A percentile compares a stretch with the other conserved stretches of the same genome.
Conservation (phyloP, 306 rosid species). For the Arachis hypogaea region DNA sequence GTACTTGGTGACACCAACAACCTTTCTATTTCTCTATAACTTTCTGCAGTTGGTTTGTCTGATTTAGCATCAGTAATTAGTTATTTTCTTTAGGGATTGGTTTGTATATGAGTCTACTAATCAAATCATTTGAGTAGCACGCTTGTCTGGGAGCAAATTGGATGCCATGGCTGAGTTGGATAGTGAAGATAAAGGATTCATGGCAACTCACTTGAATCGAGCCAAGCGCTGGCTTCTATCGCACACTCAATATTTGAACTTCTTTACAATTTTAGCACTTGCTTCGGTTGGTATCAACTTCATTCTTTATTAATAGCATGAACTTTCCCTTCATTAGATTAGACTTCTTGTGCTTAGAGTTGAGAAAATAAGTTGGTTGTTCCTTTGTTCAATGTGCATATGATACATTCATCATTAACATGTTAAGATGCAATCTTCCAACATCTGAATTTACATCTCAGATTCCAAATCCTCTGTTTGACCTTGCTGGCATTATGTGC, state of each 20-base stretch:
- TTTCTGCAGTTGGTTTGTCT: slow-evolving; percentile 4
- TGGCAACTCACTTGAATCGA: slow-evolving; percentile 50
- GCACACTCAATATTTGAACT: slow-evolving; percentile 74
- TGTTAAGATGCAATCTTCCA: slow-evolving; percentile 24
- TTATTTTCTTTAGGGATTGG: slow-evolving; percentile 15
- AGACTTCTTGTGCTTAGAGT: not conserved
- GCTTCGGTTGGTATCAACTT: slow-evolving; percentile 77
- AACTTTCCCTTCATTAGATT: not conserved
- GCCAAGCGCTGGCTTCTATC: slow-evolving; percentile 69
- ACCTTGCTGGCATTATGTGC: slow-evolving; percentile 99
- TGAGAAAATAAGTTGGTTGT: slow-evolving; percentile 4
- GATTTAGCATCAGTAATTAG: not conserved
- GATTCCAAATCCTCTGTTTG: slow-evolving; percentile 98
- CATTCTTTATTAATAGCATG: slow-evolving; percentile 25
- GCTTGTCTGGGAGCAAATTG: slow-evolving; percentile 59
- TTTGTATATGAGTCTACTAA: slow-evolving; percentile 36
- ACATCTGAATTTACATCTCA: slow-evolving; percentile 47
- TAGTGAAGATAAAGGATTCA: slow-evolving; percentile 58
- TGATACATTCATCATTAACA: not conserved
- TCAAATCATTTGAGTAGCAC: slow-evolving; percentile 51
- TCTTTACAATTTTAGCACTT: slow-evolving; percentile 68
- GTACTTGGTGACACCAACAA: slow-evolving; percentile 1
- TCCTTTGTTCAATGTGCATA: slow-evolving; percentile 2
- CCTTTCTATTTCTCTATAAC: slow-evolving; percentile 15
- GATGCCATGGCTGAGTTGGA: slow-evolving; percentile 69